These are phyloP conservation scores for Apophysomyces variabilis DNA, from an alignment of 371 early-diverging fungal genomes.

Conservation along the genomic window DNA sequence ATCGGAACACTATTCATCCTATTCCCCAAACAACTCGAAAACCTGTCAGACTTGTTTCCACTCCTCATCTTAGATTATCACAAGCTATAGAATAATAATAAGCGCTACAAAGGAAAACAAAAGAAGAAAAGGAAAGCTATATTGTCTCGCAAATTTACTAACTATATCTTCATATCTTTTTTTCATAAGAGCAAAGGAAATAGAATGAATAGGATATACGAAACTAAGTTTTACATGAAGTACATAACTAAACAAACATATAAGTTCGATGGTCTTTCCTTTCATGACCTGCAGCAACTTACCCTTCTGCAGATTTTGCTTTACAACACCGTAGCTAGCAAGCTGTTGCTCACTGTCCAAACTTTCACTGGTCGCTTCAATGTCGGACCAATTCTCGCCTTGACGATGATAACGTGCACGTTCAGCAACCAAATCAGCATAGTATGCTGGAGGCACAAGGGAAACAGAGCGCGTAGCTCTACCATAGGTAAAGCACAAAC, in stretches of 20 bases:
- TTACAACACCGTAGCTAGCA: constrained; percentile 39
- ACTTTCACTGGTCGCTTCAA: constrained; percentile 32
- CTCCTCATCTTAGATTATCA: too few relatives aligned
- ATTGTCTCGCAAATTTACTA: too few relatives aligned
- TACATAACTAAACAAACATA: constrained; percentile 18
- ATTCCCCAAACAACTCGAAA: too few relatives aligned
- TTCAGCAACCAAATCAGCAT: constrained; percentile 85
- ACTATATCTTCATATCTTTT: too few relatives aligned
- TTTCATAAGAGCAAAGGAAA: too few relatives aligned
- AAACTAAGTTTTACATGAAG: constrained; percentile 20
- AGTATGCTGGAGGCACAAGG: constrained; percentile 84
- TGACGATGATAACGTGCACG: constrained; percentile 75
- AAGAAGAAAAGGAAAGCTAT: too few relatives aligned
- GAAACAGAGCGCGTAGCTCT: constrained; percentile 79
- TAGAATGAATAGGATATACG: not conserved
- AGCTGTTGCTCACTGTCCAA: constrained; percentile 33
- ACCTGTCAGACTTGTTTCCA: too few relatives aligned
- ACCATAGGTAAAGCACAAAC: constrained; percentile 88
- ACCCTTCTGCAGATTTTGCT: constrained; percentile 39
- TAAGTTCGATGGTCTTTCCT: not conserved
- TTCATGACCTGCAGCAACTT: constrained; percentile 17
- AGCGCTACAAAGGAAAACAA: too few relatives aligned
- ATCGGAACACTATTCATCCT: too few relatives aligned
- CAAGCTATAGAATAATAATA: too few relatives aligned
- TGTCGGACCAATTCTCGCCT: constrained; percentile 46